phyloP scores from a whole-genome alignment of 2,329 filamentous ascomycete species.

The Chrysoporthe puriensis region DNA sequence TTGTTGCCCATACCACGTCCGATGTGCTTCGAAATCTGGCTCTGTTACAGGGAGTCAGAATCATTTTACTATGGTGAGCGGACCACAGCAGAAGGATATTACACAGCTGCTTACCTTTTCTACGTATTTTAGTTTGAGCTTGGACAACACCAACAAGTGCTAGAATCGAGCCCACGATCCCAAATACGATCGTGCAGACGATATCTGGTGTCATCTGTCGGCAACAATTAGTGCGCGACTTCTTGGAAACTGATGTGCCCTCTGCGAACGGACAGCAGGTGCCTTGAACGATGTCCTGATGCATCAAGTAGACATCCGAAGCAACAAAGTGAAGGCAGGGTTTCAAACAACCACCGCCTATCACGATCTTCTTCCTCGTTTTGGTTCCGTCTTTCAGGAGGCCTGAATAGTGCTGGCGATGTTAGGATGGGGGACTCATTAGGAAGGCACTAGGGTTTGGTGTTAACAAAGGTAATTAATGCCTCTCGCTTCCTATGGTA shows the following conservation, averaged over 20 bases:
- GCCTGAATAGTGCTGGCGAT: too few relatives aligned
- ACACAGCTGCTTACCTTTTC: background rate
- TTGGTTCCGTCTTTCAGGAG: too few relatives aligned
- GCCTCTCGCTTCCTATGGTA: too few relatives aligned
- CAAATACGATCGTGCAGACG: constrained; percentile 1
- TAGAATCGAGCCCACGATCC: background rate
- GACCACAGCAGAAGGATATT: background rate
- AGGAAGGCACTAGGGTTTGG: too few relatives aligned
- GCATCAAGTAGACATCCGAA: too few relatives aligned
- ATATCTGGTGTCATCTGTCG: constrained; percentile 6
- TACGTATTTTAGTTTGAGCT: background rate
- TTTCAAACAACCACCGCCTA: too few relatives aligned
- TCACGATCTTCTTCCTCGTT: too few relatives aligned
- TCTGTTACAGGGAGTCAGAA: background rate
- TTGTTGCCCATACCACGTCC: background rate
- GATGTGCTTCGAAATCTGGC: background rate
- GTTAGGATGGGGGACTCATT: too few relatives aligned
- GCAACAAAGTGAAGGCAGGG: too few relatives aligned
- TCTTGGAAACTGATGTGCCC: background rate
- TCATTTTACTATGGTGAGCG: background rate
- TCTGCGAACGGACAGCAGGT: background rate
- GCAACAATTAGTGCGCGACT: too few relatives aligned
- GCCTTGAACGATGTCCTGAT: too few relatives aligned
- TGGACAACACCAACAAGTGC: background rate
- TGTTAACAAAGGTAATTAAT: too few relatives aligned